Evolutionary conservation across 148 eudicot genomes (phyloP).

Genomic region (Dianthus caryophyllus): DNA sequence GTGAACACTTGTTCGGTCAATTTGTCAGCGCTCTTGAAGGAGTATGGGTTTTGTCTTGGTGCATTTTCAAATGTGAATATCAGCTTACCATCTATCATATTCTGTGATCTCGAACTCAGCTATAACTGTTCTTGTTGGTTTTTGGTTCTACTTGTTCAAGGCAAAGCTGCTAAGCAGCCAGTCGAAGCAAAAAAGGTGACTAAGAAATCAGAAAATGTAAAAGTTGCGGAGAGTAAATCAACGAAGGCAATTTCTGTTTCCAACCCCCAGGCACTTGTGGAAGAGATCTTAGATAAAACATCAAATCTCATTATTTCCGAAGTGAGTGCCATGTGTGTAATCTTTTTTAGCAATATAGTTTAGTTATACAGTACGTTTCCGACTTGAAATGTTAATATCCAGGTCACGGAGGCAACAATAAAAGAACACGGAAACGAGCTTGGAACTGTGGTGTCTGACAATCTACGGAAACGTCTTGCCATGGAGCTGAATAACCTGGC

Average conservation of each 20-base stretch:
- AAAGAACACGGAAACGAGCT: constrained; percentile 56
- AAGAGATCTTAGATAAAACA: constrained; percentile 55
- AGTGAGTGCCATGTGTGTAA: constrained; percentile 34
- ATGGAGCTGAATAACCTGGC: constrained; percentile 53
- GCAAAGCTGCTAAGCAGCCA: constrained; percentile 43
- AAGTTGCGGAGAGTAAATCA: constrained; percentile 35
- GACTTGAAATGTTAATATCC: constrained; percentile 22
- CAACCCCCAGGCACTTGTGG: constrained; percentile 57
- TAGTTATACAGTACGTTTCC: neutral
- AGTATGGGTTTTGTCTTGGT: neutral
- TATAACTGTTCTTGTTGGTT: neutral
- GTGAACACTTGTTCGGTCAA: neutral
- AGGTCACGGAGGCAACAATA: constrained; percentile 49
- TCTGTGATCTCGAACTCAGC: neutral
- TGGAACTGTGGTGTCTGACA: constrained; percentile 48
- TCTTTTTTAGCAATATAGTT: neutral
- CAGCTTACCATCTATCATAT: neutral
- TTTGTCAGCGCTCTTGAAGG: neutral
- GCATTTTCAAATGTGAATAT: neutral
- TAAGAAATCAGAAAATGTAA: constrained; percentile 31
- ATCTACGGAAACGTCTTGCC: constrained; percentile 48
- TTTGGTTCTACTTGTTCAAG: constrained; percentile 19
- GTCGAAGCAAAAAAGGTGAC: constrained; percentile 29
- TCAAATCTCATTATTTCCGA: constrained; percentile 59
- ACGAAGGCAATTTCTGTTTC: constrained; percentile 26